phyloP scores from a whole-genome alignment of 1,284 basidiomycete species.

The Xerocomus amazonicus region DNA sequence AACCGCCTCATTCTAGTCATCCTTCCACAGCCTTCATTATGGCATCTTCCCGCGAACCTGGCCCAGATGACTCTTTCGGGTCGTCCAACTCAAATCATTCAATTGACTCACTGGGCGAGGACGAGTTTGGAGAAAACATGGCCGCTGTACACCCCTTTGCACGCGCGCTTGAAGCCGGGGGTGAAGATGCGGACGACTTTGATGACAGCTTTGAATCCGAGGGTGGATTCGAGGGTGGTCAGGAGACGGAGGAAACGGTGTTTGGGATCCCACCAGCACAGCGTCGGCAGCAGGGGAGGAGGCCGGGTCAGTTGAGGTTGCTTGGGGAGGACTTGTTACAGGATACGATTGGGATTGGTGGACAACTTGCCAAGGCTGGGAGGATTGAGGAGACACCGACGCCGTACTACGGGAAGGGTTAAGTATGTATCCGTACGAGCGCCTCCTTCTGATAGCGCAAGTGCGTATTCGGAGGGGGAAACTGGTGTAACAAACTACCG shows the following conservation, averaged over 20 bases:
- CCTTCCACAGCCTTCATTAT: conserved; percentile 61
- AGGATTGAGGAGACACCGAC: conserved; percentile 63
- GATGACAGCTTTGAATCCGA: conserved; percentile 51
- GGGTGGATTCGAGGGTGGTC: conserved; percentile 18
- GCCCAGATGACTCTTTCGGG: conserved; percentile 54
- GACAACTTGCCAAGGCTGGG: conserved; percentile 45
- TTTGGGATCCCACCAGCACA: conserved; percentile 62
- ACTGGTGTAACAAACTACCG: too few relatives aligned
- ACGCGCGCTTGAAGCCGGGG: conserved; percentile 34
- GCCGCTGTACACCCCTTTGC: conserved; percentile 55
- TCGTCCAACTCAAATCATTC: conserved; percentile 44
- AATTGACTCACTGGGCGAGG: conserved; percentile 46
- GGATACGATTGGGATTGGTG: conserved; percentile 59
- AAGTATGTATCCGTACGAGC: too few relatives aligned
- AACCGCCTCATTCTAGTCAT: conserved; percentile 44
- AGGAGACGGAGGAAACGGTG: conserved; percentile 54
- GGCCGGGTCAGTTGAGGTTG: conserved; percentile 43
- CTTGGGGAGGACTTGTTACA: conserved; percentile 57
- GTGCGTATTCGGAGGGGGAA: too few relatives aligned
- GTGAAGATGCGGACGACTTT: conserved; percentile 45
- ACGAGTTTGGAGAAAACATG: conserved; percentile 35
- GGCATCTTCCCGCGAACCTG: conserved; percentile 36
- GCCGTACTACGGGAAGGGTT: conserved; percentile 36
- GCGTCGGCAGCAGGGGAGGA: conserved; percentile 32
- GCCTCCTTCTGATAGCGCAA: too few relatives aligned